phyloP scores from a whole-genome alignment of 1,284 basidiomycete species.

The Heterobasidion irregulare region DNA sequence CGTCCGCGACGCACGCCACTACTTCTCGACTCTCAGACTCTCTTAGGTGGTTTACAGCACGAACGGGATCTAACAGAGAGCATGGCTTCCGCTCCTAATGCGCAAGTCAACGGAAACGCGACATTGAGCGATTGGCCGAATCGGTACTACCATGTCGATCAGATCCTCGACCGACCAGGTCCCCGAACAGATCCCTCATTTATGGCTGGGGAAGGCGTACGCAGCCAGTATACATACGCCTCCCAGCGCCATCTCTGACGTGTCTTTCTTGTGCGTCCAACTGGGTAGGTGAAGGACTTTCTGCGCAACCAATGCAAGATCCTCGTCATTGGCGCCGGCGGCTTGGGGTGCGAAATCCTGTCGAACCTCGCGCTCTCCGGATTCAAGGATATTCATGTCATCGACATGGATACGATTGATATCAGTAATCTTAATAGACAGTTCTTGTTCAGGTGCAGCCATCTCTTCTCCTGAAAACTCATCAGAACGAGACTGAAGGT shows the following conservation, averaged over 20 bases:
- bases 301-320: conserved; percentile 83
- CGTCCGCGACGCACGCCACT: no score
- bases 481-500: neutral
- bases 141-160: conserved; percentile 74
- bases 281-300: conserved; percentile 75
- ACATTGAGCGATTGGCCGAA: conserved; percentile 54
- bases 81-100: conserved; percentile 21
- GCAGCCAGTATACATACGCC: conserved; percentile 13
- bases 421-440: conserved; percentile 98
- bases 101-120: conserved; percentile 15
- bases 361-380: conserved; percentile 91
- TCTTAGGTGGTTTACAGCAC: neutral
- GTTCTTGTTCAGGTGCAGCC: conserved; percentile 88
- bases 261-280: neutral
- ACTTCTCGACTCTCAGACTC: no score
- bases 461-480: neutral
- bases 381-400: conserved; percentile 97
- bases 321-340: conserved; percentile 95
- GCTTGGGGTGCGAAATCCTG: conserved; percentile 91
- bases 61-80: no score
- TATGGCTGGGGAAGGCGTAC: conserved; percentile 63
- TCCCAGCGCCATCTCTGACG: conserved; percentile 10
- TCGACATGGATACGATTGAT: conserved; percentile 99
- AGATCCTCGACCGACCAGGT: conserved; percentile 73
- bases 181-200: conserved; percentile 75